Percentiles rank a stretch among this genome's conserved stretches.
These are phyloP conservation scores for Xylariaceae sp. DNA, from an alignment of 2,329 filamentous ascomycete genomes.

Conservation along the genomic window DNA sequence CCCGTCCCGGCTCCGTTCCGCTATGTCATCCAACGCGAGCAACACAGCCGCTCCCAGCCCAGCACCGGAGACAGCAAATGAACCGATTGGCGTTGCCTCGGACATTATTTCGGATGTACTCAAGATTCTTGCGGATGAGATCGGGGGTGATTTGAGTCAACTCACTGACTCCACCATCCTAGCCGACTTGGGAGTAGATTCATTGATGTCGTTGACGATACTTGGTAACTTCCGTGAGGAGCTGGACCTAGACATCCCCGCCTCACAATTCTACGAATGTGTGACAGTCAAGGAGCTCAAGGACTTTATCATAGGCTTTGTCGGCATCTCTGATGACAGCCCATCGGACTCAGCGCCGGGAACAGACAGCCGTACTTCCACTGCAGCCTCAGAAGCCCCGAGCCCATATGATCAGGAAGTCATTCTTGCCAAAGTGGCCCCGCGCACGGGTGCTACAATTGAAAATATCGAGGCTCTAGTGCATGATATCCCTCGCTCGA, in stretches of 20 bases:
- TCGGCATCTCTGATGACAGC: too few species aligned
- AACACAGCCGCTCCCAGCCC: too few species aligned
- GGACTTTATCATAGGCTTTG: too few species aligned
- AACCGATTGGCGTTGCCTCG: not conserved
- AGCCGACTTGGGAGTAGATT: conserved; percentile 2
- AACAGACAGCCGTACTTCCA: not conserved
- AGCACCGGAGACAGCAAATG: too few species aligned
- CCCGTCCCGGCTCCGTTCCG: too few species aligned
- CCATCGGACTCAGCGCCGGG: not conserved
- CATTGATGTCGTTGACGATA: conserved; percentile 3
- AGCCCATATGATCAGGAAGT: too few species aligned
- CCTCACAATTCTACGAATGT: too few species aligned
- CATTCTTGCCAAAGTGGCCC: too few species aligned
- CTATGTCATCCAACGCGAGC: too few species aligned
- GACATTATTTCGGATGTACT: conserved; percentile 9
- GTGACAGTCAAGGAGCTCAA: too few species aligned
- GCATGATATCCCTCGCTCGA: not conserved
- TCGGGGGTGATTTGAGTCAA: not conserved
- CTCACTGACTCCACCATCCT: not conserved
- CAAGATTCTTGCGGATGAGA: conserved; percentile 5
- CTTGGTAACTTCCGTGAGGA: conserved; percentile 5
- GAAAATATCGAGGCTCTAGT: too few species aligned
- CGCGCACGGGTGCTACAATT: not conserved
- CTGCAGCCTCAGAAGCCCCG: too few species aligned
- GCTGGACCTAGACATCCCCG: conserved; percentile 2